Conservation (phyloP, 345 rosid species). For the Bruguiera sexangula region DNA sequence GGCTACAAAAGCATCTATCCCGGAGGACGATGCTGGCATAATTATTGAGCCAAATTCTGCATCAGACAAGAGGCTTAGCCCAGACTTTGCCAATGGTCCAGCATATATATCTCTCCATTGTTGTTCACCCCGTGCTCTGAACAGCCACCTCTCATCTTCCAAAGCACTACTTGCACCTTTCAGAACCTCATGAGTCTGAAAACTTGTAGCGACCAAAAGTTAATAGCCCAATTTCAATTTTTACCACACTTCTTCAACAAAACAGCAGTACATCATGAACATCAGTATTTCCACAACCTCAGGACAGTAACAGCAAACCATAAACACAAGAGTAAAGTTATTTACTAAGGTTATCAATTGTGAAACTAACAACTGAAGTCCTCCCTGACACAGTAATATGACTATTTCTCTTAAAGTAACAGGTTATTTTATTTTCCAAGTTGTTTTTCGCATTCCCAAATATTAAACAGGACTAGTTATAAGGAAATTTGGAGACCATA, state of each 20-base stretch:
- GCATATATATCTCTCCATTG: constrained; percentile 32
- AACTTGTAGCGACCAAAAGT: constrained; percentile 21
- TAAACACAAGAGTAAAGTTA: not conserved
- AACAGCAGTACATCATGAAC: not conserved
- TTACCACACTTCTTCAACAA: not conserved
- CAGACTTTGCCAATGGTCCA: constrained; percentile 25
- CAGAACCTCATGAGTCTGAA: constrained; percentile 68
- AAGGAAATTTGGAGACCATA: constrained; percentile 22
- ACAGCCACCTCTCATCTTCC: constrained; percentile 51
- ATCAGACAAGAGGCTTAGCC: constrained; percentile 21
- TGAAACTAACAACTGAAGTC: too few relatives aligned
- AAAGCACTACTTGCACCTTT: constrained; percentile 44
- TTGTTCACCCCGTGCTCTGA: constrained; percentile 36
- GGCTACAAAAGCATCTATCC: constrained; percentile 32
- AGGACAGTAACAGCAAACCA: not conserved
- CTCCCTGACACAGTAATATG: not conserved
- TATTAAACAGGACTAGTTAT: not conserved
- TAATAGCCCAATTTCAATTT: constrained; percentile 11
- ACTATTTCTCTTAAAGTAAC: not conserved
- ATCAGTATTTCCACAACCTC: not conserved
- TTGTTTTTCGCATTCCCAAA: not conserved
- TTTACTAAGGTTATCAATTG: too few relatives aligned
- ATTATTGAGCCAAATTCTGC: constrained; percentile 36
- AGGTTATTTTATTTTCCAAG: not conserved
- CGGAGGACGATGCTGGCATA: constrained; percentile 23